These are phyloP conservation scores for Groenewaldozyma auringiensis DNA, from an alignment of 1,139 yeast species.

Conservation along the genomic window DNA sequence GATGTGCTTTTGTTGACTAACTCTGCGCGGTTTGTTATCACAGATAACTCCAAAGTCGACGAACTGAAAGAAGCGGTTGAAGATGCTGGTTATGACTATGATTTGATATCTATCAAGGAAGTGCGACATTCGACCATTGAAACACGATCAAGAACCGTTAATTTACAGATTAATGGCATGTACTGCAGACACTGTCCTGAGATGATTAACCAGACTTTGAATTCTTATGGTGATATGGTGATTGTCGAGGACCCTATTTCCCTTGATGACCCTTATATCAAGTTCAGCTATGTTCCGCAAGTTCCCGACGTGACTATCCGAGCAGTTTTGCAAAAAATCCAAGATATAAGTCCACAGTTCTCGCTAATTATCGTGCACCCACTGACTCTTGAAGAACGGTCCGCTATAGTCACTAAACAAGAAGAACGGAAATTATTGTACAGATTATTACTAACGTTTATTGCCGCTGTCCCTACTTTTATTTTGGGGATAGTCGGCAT, in stretches of 20 bases:
- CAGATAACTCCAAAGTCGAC: slow-evolving; percentile 27
- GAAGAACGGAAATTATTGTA: slow-evolving; percentile 44
- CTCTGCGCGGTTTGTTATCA: slow-evolving; percentile 50
- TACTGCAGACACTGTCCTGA: slow-evolving; percentile 64
- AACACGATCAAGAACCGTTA: slow-evolving; percentile 44
- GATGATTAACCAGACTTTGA: slow-evolving; percentile 42
- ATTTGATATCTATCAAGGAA: slow-evolving; percentile 23
- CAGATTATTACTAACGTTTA: slow-evolving; percentile 44
- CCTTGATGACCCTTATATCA: slow-evolving; percentile 48
- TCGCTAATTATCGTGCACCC: slow-evolving; percentile 50
- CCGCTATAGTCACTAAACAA: slow-evolving; percentile 41
- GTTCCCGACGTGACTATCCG: slow-evolving; percentile 46
- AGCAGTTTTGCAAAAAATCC: slow-evolving; percentile 43
- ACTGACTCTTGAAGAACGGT: slow-evolving; percentile 55
- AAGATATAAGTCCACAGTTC: slow-evolving; percentile 42
- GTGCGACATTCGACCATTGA: slow-evolving; percentile 16
- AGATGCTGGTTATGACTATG: slow-evolving; percentile 61
- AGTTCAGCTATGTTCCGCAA: slow-evolving; percentile 57
- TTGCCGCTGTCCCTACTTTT: slow-evolving; percentile 61
- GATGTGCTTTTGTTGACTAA: slow-evolving; percentile 54
- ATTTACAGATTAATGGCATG: slow-evolving; percentile 59
- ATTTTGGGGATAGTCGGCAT: slow-evolving; percentile 61
- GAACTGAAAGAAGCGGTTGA: slow-evolving; percentile 46
- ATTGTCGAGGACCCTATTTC: slow-evolving; percentile 49
- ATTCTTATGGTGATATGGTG: slow-evolving; percentile 50